A percentile compares a stretch with the other conserved stretches of the same genome.
phyloP scores from a whole-genome alignment of 164 flowering plant species.

The Chimonanthus salicifolius region DNA sequence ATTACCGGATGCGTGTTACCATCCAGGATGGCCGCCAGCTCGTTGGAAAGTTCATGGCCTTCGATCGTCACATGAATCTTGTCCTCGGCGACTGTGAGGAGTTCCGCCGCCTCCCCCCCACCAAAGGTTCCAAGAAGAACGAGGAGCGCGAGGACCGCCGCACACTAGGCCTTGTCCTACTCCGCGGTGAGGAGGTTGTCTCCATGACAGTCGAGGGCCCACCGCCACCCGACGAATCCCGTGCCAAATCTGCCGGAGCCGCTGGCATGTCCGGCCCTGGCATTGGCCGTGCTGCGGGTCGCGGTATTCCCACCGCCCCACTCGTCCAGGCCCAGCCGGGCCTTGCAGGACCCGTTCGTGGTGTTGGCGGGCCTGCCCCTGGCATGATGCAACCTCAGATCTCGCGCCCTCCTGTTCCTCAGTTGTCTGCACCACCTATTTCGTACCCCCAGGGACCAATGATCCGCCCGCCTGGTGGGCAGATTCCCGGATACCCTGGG shows the following conservation, averaged over 20 bases:
- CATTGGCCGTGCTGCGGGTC: slow-evolving; percentile 78
- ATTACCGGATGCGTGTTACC: slow-evolving; percentile 95
- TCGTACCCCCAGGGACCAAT: slow-evolving; percentile 63
- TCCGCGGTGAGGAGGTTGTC: slow-evolving; percentile 95
- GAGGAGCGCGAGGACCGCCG: slow-evolving; percentile 88
- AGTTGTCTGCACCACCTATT: slow-evolving; percentile 64
- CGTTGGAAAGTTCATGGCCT: slow-evolving; percentile 97
- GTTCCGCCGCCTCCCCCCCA: slow-evolving; percentile 89
- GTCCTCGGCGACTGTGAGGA: slow-evolving; percentile 97
- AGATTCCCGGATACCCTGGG: slow-evolving; percentile 45
- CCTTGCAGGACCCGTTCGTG: slow-evolving; percentile 81
- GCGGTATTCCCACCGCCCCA: slow-evolving; percentile 77
- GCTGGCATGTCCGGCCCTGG: slow-evolving; percentile 76
- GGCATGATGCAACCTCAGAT: slow-evolving; percentile 99
- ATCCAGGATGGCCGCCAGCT: slow-evolving; percentile 97
- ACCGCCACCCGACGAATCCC: slow-evolving; percentile 91
- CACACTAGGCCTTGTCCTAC: slow-evolving; percentile 88
- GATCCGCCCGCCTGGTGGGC: slow-evolving; percentile 58
- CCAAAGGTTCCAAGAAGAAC: slow-evolving; percentile 49
- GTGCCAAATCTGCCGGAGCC: slow-evolving; percentile 65
- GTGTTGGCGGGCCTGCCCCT: slow-evolving; percentile 93
- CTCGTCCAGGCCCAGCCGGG: slow-evolving; percentile 91
- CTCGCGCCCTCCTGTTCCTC: slow-evolving; percentile 66
- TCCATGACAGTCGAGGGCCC: slow-evolving; percentile 99
- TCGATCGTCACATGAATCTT: slow-evolving; percentile 98